Evolutionary conservation across 2,329 filamentous ascomycete species (phyloP), one percentile per base, ranked within the genome.

Genomic region (Fusarium sp.): DNA sequence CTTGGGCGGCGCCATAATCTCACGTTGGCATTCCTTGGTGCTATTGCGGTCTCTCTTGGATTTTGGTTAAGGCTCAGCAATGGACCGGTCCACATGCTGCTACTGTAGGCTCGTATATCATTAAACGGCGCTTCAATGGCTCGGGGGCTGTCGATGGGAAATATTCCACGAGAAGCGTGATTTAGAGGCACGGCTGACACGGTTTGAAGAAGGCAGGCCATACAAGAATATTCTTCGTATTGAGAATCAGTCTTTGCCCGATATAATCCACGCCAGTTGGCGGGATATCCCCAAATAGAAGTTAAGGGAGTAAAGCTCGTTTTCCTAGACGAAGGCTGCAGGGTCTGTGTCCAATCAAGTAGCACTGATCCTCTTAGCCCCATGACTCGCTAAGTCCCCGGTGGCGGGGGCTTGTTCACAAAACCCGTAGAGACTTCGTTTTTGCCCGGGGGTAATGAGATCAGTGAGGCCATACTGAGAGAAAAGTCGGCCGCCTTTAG

Each of bases 1-100:
- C 69, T 78, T 78, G 43, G 76, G 77, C 42, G 74, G 78, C 49
- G 75, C 77, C 78, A 80, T 80, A 46, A 21, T 46, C 55, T 71
- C 56, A 69, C 44, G 42, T 58, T 55, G 52, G 59, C 62, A 65
- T 71, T 47, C 57, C 58, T 53, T 49, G 49, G 62, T 36, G 49
- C 43, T 63, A 59, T 54, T 43, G 67, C 52, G 28, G 51, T 43
- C 45, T 68, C 38, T 67, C 45, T 54, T 40, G 67, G 63, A 52
- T 59, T 44, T 70, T 54, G 50, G 45, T 34, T 40, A 58, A 36
- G 60, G 47, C 44, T 56, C 26, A 44, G 26, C 40, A 56, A 38
- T 42, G 44, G 62, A 46, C 46, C 63, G 65, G 57, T 69, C 58
- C 61, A 68, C 70, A 75, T 72, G 61, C 70, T 72, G 54, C 58